Evolutionary conservation across 306 rosid species (phyloP).

Genomic region (Castanospermum australe): DNA sequence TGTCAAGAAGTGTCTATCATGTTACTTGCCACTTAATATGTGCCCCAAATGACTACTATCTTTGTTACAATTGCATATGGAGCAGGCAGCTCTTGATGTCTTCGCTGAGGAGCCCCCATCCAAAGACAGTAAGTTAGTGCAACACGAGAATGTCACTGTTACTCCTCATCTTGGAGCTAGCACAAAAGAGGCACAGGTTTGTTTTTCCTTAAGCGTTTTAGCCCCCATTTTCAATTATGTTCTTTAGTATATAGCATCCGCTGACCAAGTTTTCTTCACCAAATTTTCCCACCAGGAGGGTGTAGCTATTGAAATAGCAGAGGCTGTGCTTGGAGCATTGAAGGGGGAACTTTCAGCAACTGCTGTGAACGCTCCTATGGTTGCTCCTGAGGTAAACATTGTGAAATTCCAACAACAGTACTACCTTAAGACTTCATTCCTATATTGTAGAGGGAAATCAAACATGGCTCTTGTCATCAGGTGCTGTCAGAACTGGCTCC

Average conservation of each 20-base stretch:
- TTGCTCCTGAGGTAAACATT: conserved; percentile 72
- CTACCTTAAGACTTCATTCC: not conserved
- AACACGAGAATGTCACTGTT: conserved; percentile 72
- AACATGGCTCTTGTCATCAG: conserved; percentile 32
- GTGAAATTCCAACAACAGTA: not conserved
- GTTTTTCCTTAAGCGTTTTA: not conserved
- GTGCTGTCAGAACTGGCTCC: conserved; percentile 80
- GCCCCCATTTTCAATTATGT: not conserved
- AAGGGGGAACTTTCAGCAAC: conserved; percentile 94
- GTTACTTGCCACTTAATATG: not conserved
- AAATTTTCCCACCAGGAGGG: conserved; percentile 61
- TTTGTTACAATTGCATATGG: conserved; percentile 1
- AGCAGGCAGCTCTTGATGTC: conserved; percentile 91
- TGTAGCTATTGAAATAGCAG: conserved; percentile 96
- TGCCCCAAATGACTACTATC: not conserved
- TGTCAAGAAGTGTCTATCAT: not conserved
- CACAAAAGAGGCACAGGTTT: conserved; percentile 95
- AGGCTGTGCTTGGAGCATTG: conserved; percentile 91
- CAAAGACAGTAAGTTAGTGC: conserved; percentile 74
- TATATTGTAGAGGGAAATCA: not conserved
- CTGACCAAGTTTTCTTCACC: not conserved
- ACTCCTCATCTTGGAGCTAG: conserved; percentile 98
- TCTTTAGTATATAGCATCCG: not conserved
- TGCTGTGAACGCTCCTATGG: conserved; percentile 99
- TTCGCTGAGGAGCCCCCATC: conserved; percentile 88